Percentiles rank a stretch among this genome's conserved stretches.
Evolutionary conservation across 768 basidiomycete species (phyloP).

Genomic region (Cystofilobasidium macerans): DNA sequence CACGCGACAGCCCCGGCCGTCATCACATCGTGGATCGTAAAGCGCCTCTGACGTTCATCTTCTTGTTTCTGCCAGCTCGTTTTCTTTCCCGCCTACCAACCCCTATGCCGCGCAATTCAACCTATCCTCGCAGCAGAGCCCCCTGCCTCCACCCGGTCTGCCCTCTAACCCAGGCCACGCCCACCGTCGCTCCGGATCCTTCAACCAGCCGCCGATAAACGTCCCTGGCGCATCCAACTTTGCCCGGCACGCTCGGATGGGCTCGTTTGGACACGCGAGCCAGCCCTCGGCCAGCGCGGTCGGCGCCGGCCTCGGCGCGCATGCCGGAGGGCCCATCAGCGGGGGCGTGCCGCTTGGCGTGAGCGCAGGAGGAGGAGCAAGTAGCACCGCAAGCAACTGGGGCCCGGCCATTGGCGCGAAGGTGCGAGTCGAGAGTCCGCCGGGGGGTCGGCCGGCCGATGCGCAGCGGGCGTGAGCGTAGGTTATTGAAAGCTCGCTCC

Average conservation of each 20-base stretch:
- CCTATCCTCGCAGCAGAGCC: neutral
- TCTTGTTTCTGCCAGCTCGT: neutral
- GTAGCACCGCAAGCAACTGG: neutral
- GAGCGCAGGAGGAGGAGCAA: neutral
- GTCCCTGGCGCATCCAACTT: neutral
- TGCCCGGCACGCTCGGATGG: slow-evolving; percentile 19
- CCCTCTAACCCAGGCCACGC: neutral
- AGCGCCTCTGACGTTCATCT: neutral
- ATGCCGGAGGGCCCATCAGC: neutral
- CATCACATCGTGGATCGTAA: neutral
- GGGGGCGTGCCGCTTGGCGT: neutral
- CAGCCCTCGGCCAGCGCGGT: neutral
- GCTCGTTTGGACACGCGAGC: slow-evolving; percentile 26
- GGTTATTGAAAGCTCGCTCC: too few species aligned
- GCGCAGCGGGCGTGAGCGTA: neutral
- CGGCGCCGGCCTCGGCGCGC: neutral
- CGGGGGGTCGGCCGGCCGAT: neutral
- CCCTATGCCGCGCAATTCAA: neutral
- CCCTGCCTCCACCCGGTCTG: neutral
- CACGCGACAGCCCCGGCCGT: neutral
- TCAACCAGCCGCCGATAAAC: neutral
- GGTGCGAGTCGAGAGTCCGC: slow-evolving; percentile 13
- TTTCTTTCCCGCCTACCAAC: neutral
- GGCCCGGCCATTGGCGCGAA: slow-evolving; percentile 14
- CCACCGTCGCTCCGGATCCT: neutral